phyloP scores from a whole-genome alignment of 2,329 filamentous ascomycete species.

The Hymenoscyphus infarciens region DNA sequence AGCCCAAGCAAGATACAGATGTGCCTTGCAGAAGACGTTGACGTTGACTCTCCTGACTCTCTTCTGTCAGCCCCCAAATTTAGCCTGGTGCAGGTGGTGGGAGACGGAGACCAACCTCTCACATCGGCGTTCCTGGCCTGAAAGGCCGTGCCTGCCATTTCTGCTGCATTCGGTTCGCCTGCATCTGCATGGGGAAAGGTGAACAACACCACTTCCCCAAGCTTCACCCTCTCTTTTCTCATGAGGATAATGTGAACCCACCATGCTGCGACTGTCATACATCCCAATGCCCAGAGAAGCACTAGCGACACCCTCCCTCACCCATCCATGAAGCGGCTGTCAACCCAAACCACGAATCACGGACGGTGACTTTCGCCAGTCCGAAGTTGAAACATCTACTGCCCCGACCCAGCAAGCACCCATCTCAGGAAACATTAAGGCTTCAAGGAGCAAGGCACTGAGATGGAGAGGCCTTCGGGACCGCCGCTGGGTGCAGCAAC shows the following conservation, averaged over 20 bases:
- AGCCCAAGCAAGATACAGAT: not conserved
- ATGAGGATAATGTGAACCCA: not conserved
- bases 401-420: constrained; percentile 22
- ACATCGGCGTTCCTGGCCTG: not conserved
- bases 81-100: not conserved
- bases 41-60: not conserved
- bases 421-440: constrained; percentile 17
- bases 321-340: not conserved
- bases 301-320: constrained; percentile 1
- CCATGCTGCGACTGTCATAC: not conserved
- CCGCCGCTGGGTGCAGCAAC: constrained; percentile 35
- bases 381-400: constrained; percentile 27
- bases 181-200: not conserved
- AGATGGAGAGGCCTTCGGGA: constrained; percentile 35
- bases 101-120: too few relatives aligned
- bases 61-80: not conserved
- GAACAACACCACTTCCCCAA: not conserved
- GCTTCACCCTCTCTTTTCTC: not conserved
- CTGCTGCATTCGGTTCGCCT: not conserved
- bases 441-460: constrained; percentile 15
- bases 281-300: not conserved
- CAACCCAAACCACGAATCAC: not conserved
- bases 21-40: not conserved
- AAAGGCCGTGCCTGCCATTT: constrained; percentile 2
- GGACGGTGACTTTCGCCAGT: constrained; percentile 15